These are phyloP conservation scores for Cenchrus purpureus DNA, from an alignment of 176 grass and related monocot genomes.

Conservation along the genomic window DNA sequence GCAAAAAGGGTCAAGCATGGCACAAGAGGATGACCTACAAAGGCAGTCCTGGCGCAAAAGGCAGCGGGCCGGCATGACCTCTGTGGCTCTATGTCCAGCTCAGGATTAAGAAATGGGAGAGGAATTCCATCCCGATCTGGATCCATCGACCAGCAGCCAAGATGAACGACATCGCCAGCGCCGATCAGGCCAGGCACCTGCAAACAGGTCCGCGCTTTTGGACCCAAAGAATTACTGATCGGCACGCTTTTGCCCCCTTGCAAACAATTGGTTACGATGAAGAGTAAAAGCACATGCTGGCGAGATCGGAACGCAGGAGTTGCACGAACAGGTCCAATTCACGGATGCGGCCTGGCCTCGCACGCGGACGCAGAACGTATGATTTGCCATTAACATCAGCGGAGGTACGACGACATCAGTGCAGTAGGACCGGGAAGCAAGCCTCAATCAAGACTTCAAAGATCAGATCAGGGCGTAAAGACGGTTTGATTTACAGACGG, in stretches of 20 bases:
- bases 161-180: constrained; percentile 7
- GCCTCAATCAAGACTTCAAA: neutral
- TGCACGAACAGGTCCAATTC: neutral
- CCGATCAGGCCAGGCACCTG: neutral
- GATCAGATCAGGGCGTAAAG: neutral
- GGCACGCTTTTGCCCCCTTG: too few relatives aligned
- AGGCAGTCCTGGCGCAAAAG: constrained; percentile 27
- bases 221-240: too few relatives aligned
- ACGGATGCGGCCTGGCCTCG: neutral
- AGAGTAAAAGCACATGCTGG: too few relatives aligned
- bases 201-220: too few relatives aligned
- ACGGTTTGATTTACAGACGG: constrained; percentile 32
- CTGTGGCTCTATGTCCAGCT: neutral
- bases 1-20: constrained; percentile 7
- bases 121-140: constrained; percentile 14
- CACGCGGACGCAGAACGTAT: neutral
- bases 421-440: neutral
- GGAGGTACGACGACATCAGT: too few relatives aligned
- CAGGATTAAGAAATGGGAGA: neutral
- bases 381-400: neutral
- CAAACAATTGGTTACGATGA: neutral
- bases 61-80: constrained; percentile 13
- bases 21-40: constrained; percentile 14
- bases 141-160: constrained; percentile 12
- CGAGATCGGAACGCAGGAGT: neutral